A percentile compares a stretch with the other conserved stretches of the same genome.
These are phyloP conservation scores for Cajanus cajan DNA, from an alignment of 306 rosid species.

Conservation along the genomic window DNA sequence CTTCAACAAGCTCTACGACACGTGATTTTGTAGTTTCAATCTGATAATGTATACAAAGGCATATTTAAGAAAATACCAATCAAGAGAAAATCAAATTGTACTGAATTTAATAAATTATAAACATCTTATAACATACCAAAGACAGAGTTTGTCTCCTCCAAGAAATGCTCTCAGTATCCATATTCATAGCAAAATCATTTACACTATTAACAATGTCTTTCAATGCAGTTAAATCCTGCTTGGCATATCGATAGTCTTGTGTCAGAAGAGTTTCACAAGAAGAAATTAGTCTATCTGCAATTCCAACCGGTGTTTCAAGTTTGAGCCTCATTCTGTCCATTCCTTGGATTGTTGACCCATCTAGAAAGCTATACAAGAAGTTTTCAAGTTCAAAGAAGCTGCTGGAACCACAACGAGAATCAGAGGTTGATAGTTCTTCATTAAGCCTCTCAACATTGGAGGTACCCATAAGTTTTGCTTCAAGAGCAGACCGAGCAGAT, in stretches of 20 bases:
- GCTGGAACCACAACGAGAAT: slow-evolving; percentile 54
- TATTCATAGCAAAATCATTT: slow-evolving; percentile 57
- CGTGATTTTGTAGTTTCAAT: slow-evolving; percentile 75
- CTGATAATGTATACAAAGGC: slow-evolving; percentile 48
- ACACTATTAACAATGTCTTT: slow-evolving; percentile 54
- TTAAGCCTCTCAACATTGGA: slow-evolving; percentile 41
- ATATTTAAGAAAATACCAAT: slow-evolving; percentile 17
- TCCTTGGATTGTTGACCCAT: slow-evolving; percentile 84
- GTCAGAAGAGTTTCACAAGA: slow-evolving; percentile 66
- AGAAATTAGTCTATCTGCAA: slow-evolving; percentile 80
- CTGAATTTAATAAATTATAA: background rate
- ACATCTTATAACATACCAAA: slow-evolving; percentile 49
- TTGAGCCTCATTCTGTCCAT: slow-evolving; percentile 93
- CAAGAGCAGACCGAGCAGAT: slow-evolving; percentile 91
- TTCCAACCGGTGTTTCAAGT: slow-evolving; percentile 83
- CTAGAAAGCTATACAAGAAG: slow-evolving; percentile 79
- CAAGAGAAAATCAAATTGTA: slow-evolving; percentile 3
- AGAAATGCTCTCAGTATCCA: slow-evolving; percentile 75
- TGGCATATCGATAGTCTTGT: slow-evolving; percentile 71
- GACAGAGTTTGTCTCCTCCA: slow-evolving; percentile 78
- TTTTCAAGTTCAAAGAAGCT: slow-evolving; percentile 70
- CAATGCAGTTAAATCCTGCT: slow-evolving; percentile 71
- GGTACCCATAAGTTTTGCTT: slow-evolving; percentile 63
- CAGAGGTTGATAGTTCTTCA: slow-evolving; percentile 41
- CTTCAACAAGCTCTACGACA: slow-evolving; percentile 65